Evolutionary conservation across 2,329 filamentous ascomycete genomes (phyloP), one percentile per base, ranked within the genome.

Genomic region (Talaromyces sp.): DNA sequence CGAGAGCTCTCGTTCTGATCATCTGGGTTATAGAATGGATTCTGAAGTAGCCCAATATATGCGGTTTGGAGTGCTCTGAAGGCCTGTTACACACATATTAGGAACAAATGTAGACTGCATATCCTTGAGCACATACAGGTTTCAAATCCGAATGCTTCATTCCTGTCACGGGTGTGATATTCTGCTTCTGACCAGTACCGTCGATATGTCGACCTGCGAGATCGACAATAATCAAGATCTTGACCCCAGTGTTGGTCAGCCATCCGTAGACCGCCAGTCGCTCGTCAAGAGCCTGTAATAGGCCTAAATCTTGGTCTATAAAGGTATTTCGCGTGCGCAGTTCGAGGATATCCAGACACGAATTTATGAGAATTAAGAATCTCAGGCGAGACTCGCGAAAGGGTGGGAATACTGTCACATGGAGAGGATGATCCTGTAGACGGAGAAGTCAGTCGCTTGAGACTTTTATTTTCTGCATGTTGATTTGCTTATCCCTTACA

Each of bases 231-330:
- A 93, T 89, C 39, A 98, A 88, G 73, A 99, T 88, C 75, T 94
- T 93, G 68, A 97, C 88, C 47, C 93, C 93, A 31, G 95, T 98
- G 78, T 97, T 98, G 64, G 95, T 97, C 78, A 98, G 87, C 87
- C 92, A 97, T 72, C 95, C 95, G 81, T 98, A 99, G 70, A 93
- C 90, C 41, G 93, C 93, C 56, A 98, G 85, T 31, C 93, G 87
- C 80, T 99, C 94, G 81, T 98, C 95, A 66, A 98, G 85, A 66
- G 93, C 93, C 80, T 98, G 94, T 60, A 99, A 85, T 13, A 98
- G 86, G 35, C 95, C 94, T 70, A 95, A 89, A 76, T 98, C 94
- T 71, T 95, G 93, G 60, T 92, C 90, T 66, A 86, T 81, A 24
- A 85, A 86, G 72, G 90, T 90, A 72, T 88, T 85, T 62, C 90